A percentile compares a stretch with the other conserved stretches of the same genome.
These are phyloP conservation scores for Hysterium pulicare DNA, from an alignment of 2,329 filamentous ascomycete genomes.

Conservation along the genomic window DNA sequence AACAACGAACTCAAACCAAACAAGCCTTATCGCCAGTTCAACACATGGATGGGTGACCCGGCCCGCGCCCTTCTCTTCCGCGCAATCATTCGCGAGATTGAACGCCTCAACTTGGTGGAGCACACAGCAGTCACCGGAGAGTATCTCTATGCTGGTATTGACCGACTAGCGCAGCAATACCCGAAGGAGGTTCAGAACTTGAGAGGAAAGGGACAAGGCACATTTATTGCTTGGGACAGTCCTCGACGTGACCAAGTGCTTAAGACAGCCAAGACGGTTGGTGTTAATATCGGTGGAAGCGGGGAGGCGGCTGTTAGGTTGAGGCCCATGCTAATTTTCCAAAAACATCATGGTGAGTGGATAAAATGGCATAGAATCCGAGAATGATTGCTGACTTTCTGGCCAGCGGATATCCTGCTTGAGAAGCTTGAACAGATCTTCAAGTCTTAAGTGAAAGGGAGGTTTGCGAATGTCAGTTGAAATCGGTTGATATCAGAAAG, in stretches of 20 bases:
- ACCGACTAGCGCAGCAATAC: conserved; percentile 65
- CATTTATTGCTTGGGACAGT: conserved; percentile 89
- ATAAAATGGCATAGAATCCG: no score
- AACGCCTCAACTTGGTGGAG: conserved; percentile 71
- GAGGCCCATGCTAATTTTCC: conserved; percentile 87
- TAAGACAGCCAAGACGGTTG: conserved; percentile 71
- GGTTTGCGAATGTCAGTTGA: no score
- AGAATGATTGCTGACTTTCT: no score
- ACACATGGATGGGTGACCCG: conserved; percentile 96
- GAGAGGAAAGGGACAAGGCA: conserved; percentile 81
- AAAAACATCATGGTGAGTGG: conserved; percentile 75
- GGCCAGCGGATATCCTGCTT: conserved; percentile 70
- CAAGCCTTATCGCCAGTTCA: conserved; percentile 94
- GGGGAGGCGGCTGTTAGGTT: conserved; percentile 73
- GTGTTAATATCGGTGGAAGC: conserved; percentile 83
- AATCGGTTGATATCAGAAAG: no score
- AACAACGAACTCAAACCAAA: conserved; percentile 78
- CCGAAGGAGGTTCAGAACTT: conserved; percentile 78
- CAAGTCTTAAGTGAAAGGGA: conserved; percentile 36
- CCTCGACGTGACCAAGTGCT: conserved; percentile 77
- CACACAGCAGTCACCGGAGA: conserved; percentile 74
- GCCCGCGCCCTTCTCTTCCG: conserved; percentile 81
- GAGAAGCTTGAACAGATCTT: conserved; percentile 74
- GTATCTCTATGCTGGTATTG: conserved; percentile 71
- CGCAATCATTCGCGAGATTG: conserved; percentile 77